Base-by-base conservation (phyloP, 192 early-diverging fungal genomes). In the Rhizophagus prolifer region DNA sequence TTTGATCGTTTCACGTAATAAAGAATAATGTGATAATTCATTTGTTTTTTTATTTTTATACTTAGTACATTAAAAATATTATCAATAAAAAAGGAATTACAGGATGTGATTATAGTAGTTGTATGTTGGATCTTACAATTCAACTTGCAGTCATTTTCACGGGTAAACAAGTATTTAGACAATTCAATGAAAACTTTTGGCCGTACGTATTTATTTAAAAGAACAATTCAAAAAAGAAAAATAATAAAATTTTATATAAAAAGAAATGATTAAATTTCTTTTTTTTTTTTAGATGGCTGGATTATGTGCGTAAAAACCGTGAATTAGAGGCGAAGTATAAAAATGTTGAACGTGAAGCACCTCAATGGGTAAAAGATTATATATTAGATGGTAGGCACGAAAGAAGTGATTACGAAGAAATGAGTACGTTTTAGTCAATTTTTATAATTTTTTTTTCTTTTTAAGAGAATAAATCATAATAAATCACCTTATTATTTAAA, bases 141-240 rank as follows among this genome's bases (percentile, higher is more conserved):
- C 87, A 88, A 64, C 68, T 92, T 68, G 82, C 86, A 9, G 83
- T 91, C 75, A 84, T 88, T 16, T 90, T 92, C 74, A 70, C 90
- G 16, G 87, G 88, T 61, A 81, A 81, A 69, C 88, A 89, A 76
- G 80, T 82, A 25, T 28, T 90, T 46, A 80, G 78, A 26, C 86
- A 89, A 68, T 26, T 79, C 21, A 79, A 78, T 54, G 83, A 89
- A n/a, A 21, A 85, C 14, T 46, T 81, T 26, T 28, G 85, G 12
- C 88, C 90, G 50, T 79, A 76, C 38, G 54, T 86, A 23, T 30
- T 3, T n/a, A 9, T 69, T 31, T 30, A 14, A 16, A 38, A n/a
- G 21, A 19, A 28, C 5, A 21, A 36, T 9, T 23, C 4, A 38
- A 38, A n/a, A n/a, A n/a, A n/a, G n/a, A n/a, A n/a, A n/a, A n/a